Evolutionary conservation across 306 rosid genomes (phyloP), one percentile per base, ranked within the genome.

Genomic region (Gleditsia sinensis): DNA sequence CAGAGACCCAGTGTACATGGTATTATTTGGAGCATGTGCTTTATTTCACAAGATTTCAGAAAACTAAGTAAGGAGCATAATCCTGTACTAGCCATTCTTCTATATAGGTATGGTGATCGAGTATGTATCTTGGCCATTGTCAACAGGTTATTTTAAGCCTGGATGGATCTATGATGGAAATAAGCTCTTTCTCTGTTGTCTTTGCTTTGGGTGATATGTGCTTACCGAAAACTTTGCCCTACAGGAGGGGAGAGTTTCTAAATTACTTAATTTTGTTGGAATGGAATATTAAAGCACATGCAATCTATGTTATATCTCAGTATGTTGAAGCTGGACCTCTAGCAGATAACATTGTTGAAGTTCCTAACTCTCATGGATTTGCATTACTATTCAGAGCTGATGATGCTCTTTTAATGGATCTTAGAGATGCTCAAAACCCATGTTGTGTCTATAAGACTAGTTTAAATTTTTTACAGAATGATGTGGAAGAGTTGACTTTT

Each of bases 11-110:
- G 60, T 68, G 82, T 89, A 61, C 37, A 66, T 21, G 96, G 98
- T 78, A 88, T 96, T 37, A 88, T 94, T 80, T 94, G 98, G 98
- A 86, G 97, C 81, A 89, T 89, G 96, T 88, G 94, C 90, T 94
- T 94, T 77, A 87, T 91, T 80, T 88, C 97, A 3, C 86, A 87
- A 76, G 86, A 87, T 81, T 82, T 80, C 55, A 72, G 71, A 78
- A 86, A 84, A 59, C 66, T 46, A 76, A 84, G 70, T 78, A 80
- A 81, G 83, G 97, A 84, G 75, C 81, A 81, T 71, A 87, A 88
- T 85, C 93, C 98, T 80, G 58, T 91, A 56, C 90, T 94, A 24
- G 98, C 98, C 70, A 64, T 94, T 85, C 77, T 94, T 87, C 70
- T 91, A 72, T 85, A 91, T 81, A 88, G 96, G 97, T 91, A 84